phyloP scores from a whole-genome alignment of 2,329 filamentous ascomycete genomes.

The Penicillium sp. region DNA sequence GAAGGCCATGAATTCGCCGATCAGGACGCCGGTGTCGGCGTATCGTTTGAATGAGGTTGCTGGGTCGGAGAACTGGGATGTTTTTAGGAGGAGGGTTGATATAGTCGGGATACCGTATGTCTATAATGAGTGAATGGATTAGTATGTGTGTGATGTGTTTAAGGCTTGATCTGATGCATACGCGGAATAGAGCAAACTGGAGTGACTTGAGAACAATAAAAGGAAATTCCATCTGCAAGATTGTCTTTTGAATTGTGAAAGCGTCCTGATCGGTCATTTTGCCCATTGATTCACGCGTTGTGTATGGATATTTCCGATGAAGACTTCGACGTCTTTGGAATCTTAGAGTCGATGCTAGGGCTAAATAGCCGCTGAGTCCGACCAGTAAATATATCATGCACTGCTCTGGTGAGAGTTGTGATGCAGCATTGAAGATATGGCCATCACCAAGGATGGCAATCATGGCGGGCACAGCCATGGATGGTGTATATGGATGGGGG shows the following conservation, averaged over 20 bases:
- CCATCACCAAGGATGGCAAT: neutral
- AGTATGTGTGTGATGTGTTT: neutral
- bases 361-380: slow-evolving; percentile 29
- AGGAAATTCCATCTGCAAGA: slow-evolving; percentile 62
- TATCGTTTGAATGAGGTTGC: slow-evolving; percentile 59
- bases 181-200: slow-evolving; percentile 65
- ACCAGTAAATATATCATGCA: slow-evolving; percentile 18
- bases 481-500: neutral
- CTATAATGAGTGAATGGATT: slow-evolving; percentile 30
- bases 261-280: slow-evolving; percentile 62
- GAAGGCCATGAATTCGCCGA: slow-evolving; percentile 56
- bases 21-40: slow-evolving; percentile 58
- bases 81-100: slow-evolving; percentile 56
- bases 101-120: slow-evolving; percentile 64
- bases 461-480: slow-evolving; percentile 7
- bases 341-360: slow-evolving; percentile 33
- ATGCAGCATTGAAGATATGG: neutral
- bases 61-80: slow-evolving; percentile 55
- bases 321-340: slow-evolving; percentile 43
- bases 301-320: slow-evolving; percentile 50
- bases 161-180: slow-evolving; percentile 26
- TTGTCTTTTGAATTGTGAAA: slow-evolving; percentile 54
- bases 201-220: slow-evolving; percentile 57
- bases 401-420: slow-evolving; percentile 6
- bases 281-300: slow-evolving; percentile 50